These are phyloP conservation scores for Parathielavia appendiculata DNA, from an alignment of 495 filamentous ascomycete species.

Conservation along the genomic window DNA sequence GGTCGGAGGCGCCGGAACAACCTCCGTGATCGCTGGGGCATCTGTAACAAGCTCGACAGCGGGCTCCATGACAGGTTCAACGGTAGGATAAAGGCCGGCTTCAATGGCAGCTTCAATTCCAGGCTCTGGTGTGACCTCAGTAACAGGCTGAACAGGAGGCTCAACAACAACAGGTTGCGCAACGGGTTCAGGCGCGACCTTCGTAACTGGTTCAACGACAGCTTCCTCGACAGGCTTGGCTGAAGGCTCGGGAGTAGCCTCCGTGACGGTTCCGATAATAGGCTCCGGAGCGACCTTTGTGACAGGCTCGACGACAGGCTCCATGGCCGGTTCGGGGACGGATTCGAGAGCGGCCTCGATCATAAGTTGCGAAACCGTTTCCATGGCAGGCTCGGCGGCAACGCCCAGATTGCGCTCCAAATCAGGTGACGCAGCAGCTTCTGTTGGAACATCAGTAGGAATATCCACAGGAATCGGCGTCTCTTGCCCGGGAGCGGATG, in stretches of 20 bases:
- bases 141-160: too few species aligned
- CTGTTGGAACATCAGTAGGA: neutral
- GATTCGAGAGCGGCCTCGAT: neutral
- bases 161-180: neutral
- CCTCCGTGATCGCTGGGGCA: too few species aligned
- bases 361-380: neutral
- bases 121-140: too few species aligned
- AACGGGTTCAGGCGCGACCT: neutral
- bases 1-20: too few species aligned
- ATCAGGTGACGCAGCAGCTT: neutral
- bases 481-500: neutral
- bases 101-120: too few species aligned
- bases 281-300: neutral
- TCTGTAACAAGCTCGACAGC: too few species aligned
- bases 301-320: neutral
- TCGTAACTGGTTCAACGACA: neutral
- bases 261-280: neutral
- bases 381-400: neutral
- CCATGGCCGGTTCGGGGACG: neutral
- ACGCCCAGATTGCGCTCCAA: neutral
- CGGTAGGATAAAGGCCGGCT: too few species aligned
- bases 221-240: neutral
- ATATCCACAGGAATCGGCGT: neutral
- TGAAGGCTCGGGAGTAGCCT: neutral
- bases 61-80: too few species aligned